Conservation (phyloP, 2,329 filamentous ascomycete genomes). For the Trichoderma asperellum region DNA sequence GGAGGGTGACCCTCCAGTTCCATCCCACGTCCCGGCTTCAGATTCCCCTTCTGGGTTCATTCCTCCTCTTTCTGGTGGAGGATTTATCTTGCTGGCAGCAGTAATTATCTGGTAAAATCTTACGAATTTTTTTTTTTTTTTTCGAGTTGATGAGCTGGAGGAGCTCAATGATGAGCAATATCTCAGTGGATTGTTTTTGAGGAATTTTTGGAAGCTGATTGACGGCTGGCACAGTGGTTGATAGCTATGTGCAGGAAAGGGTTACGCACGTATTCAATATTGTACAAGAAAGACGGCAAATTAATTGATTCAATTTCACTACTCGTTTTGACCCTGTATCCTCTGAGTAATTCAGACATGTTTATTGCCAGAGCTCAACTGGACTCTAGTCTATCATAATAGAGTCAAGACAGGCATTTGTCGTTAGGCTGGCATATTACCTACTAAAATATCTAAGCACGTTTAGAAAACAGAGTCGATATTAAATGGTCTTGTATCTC, state of each 20-base stretch:
- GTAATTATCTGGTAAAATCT: slow-evolving; percentile 34
- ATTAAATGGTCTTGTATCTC: background rate
- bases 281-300: slow-evolving; percentile 3
- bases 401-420: too few species aligned
- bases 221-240: slow-evolving; percentile 28
- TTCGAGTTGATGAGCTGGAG: background rate
- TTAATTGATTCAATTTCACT: background rate
- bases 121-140: background rate
- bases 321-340: background rate
- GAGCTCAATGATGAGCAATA: slow-evolving; percentile 6
- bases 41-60: slow-evolving; percentile 34
- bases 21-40: slow-evolving; percentile 38
- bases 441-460: too few species aligned
- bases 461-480: background rate
- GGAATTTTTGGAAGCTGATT: slow-evolving; percentile 33
- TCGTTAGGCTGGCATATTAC: background rate
- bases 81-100: slow-evolving; percentile 37
- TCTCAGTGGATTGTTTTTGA: slow-evolving; percentile 30
- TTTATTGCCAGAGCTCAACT: background rate
- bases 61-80: slow-evolving; percentile 32
- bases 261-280: background rate
- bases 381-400: too few species aligned
- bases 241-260: background rate
- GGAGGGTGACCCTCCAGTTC: slow-evolving; percentile 33
- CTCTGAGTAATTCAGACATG: too few species aligned